Evolutionary conservation across 805 yeast genomes (phyloP).

Genomic region (Brettanomyces sp.): DNA sequence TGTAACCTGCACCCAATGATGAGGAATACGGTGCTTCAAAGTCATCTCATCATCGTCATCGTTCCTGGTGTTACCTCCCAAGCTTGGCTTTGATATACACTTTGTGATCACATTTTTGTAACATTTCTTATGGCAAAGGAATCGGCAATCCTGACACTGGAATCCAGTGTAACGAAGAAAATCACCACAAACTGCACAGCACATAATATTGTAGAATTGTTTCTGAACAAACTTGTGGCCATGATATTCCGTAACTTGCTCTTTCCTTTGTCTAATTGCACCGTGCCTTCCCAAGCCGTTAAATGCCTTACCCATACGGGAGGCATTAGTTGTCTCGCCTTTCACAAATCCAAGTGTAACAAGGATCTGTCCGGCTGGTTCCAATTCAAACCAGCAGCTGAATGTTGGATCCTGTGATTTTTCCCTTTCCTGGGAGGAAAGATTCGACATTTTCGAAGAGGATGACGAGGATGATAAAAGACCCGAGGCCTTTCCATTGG

Average conservation of each 20-base stretch:
- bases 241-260: constrained; percentile 85
- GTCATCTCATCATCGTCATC: constrained; percentile 58
- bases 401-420: constrained; percentile 16
- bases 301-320: constrained; percentile 29
- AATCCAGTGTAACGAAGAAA: constrained; percentile 80
- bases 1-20: constrained; percentile 84
- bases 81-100: constrained; percentile 69
- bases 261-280: constrained; percentile 90
- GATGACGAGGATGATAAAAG: not conserved
- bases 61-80: constrained; percentile 39
- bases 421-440: constrained; percentile 2
- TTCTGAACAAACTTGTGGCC: constrained; percentile 97
- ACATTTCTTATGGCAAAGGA: constrained; percentile 74
- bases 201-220: constrained; percentile 92
- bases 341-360: constrained; percentile 75
- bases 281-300: constrained; percentile 87
- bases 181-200: constrained; percentile 96
- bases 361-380: constrained; percentile 88
- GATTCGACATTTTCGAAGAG: constrained; percentile 7
- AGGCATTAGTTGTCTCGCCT: constrained; percentile 29
- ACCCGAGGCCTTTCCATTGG: not conserved
- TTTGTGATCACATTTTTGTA: constrained; percentile 73
- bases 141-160: constrained; percentile 79
- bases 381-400: constrained; percentile 84
- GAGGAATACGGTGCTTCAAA: constrained; percentile 94